Evolutionary conservation across 2,329 filamentous ascomycete species (phyloP).

Genomic region (Cladosporium sp.): DNA sequence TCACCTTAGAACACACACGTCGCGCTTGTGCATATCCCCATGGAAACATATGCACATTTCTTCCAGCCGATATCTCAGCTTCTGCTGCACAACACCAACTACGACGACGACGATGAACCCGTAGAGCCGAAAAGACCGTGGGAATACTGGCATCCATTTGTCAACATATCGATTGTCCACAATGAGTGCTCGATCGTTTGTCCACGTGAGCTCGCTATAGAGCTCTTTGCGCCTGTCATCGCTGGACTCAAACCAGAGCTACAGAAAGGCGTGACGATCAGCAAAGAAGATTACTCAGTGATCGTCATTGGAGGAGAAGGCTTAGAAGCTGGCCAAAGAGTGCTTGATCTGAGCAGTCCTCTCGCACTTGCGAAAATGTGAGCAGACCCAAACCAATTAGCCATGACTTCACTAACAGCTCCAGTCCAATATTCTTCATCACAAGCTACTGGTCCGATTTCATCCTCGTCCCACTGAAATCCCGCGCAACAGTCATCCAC

Average conservation of each 20-base stretch:
- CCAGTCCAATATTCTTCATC: slow-evolving; percentile 90
- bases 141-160: slow-evolving; percentile 69
- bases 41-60: slow-evolving; percentile 73
- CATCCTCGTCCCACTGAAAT: slow-evolving; percentile 80
- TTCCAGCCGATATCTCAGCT: slow-evolving; percentile 85
- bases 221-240: slow-evolving; percentile 74
- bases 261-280: slow-evolving; percentile 64
- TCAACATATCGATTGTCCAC: slow-evolving; percentile 91
- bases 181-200: slow-evolving; percentile 93
- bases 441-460: slow-evolving; percentile 98
- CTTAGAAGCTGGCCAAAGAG: slow-evolving; percentile 85
- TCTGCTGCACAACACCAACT: slow-evolving; percentile 57
- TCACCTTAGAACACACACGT: slow-evolving; percentile 73
- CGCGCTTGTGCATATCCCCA: slow-evolving; percentile 85
- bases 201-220: slow-evolving; percentile 69
- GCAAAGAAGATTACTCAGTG: slow-evolving; percentile 79
- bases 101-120: slow-evolving; percentile 42
- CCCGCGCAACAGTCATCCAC: slow-evolving; percentile 71
- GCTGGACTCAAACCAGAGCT: slow-evolving; percentile 56
- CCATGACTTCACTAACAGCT: neutral
- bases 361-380: slow-evolving; percentile 86
- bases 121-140: slow-evolving; percentile 40
- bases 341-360: slow-evolving; percentile 87
- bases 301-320: slow-evolving; percentile 89
- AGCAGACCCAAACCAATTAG: slow-evolving; percentile 31